Conservation (phyloP, 2,329 filamentous ascomycete genomes). For the Chalara sp. region DNA sequence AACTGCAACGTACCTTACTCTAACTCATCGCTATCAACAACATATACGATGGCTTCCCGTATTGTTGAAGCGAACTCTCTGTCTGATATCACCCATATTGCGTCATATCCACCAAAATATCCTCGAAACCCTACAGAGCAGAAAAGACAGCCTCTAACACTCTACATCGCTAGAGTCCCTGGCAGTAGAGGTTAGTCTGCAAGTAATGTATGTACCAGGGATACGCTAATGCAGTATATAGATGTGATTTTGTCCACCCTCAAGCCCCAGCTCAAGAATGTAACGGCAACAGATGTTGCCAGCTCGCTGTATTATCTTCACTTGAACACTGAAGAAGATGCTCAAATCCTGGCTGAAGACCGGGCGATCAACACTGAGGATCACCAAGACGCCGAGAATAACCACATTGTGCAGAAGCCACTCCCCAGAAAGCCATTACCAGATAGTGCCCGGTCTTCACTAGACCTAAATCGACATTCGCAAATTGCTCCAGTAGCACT, state of each 20-base stretch:
- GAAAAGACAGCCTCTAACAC: slow-evolving; percentile 62
- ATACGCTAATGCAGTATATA: background rate
- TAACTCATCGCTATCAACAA: no score
- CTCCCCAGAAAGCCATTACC: slow-evolving; percentile 26
- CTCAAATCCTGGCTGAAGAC: slow-evolving; percentile 30
- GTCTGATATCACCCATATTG: slow-evolving; percentile 70
- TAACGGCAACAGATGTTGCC: slow-evolving; percentile 80
- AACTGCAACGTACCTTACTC: no score
- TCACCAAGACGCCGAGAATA: slow-evolving; percentile 1
- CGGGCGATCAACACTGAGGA: slow-evolving; percentile 4
- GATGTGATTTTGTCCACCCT: slow-evolving; percentile 63
- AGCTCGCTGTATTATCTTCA: slow-evolving; percentile 90
- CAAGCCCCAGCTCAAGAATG: slow-evolving; percentile 82
- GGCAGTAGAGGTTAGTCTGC: slow-evolving; percentile 68
- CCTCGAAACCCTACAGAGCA: slow-evolving; percentile 68
- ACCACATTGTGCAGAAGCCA: slow-evolving; percentile 11
- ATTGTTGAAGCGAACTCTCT: slow-evolving; percentile 79
- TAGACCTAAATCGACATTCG: slow-evolving; percentile 11
- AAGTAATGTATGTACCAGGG: background rate
- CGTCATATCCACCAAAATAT: slow-evolving; percentile 80
- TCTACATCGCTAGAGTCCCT: slow-evolving; percentile 92
- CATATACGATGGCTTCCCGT: slow-evolving; percentile 11
- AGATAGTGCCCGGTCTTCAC: slow-evolving; percentile 18
- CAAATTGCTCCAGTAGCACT: background rate
- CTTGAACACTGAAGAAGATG: slow-evolving; percentile 58